A percentile compares a stretch with the other conserved stretches of the same genome.
These are phyloP conservation scores for Cercospora sesami DNA, from an alignment of 2,329 filamentous ascomycete genomes.

Conservation along the genomic window DNA sequence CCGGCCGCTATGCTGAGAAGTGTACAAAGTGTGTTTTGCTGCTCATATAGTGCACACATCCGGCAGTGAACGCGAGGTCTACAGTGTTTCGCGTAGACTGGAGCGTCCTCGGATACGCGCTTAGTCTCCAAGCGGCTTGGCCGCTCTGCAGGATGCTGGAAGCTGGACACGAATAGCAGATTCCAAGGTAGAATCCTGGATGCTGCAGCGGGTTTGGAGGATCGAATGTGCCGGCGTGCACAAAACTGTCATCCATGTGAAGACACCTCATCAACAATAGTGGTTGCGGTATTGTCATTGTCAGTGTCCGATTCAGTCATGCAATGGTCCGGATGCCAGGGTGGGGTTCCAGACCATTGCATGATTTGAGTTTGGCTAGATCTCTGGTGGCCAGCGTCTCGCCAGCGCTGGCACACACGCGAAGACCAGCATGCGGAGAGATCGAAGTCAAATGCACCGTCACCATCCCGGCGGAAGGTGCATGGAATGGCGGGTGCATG, in stretches of 20 bases:
- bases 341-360: slow-evolving; percentile 4
- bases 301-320: neutral
- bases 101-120: neutral
- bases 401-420: slow-evolving; percentile 8
- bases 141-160: neutral
- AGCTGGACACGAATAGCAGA: neutral
- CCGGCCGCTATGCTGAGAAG: neutral
- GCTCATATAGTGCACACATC: slow-evolving; percentile 2
- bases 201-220: neutral
- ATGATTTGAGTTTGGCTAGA: slow-evolving; percentile 20
- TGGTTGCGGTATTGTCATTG: neutral
- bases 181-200: slow-evolving; percentile 14
- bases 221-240: neutral
- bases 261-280: neutral
- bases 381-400: slow-evolving; percentile 11
- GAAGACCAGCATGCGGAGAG: slow-evolving; percentile 21
- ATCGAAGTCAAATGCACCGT: slow-evolving; percentile 12
- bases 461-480: slow-evolving; percentile 9
- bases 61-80: slow-evolving; percentile 9
- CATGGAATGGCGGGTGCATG: slow-evolving; percentile 2
- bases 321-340: slow-evolving; percentile 2
- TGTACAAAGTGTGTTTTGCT: neutral
- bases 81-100: neutral
- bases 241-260: neutral
- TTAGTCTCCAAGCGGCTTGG: neutral